Evolutionary conservation across 345 rosid genomes (phyloP).

Genomic region (Heritiera littoralis): DNA sequence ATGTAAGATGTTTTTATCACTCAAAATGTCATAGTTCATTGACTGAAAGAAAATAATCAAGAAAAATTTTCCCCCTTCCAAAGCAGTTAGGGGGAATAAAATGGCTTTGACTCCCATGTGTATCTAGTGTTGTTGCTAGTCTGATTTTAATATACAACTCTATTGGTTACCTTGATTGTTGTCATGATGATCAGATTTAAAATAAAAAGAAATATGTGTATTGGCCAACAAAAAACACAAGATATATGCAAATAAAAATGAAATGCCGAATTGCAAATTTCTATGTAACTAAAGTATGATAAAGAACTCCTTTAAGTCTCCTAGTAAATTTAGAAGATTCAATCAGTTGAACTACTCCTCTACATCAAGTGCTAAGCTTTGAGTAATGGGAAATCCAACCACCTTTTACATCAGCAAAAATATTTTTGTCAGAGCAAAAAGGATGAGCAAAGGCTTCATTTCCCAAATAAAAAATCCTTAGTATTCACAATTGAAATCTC

Average conservation of each 20-base stretch:
- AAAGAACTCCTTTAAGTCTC: neutral
- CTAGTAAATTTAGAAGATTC: neutral
- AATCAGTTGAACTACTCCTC: neutral
- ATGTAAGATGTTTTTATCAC: neutral
- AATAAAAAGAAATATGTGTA: neutral
- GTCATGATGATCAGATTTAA: neutral
- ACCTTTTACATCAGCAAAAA: neutral
- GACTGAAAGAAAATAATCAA: neutral
- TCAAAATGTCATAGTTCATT: constrained; percentile 16
- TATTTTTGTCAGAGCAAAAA: neutral
- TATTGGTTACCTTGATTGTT: neutral
- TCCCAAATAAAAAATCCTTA: neutral
- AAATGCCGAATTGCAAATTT: neutral
- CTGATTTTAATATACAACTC: neutral
- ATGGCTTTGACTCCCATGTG: neutral
- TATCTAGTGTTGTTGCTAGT: neutral
- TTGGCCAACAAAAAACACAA: constrained; percentile 1
- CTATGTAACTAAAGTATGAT: neutral
- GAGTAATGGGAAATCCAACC: neutral
- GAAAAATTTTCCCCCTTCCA: neutral
- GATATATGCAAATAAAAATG: neutral
- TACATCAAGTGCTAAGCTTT: neutral
- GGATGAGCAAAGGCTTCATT: neutral
- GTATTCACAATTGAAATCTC: neutral
- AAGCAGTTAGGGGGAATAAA: neutral